Evolutionary conservation across 129 eudicot genomes (phyloP), one percentile per base, ranked within the genome.

Genomic region (Helianthus annuus): DNA sequence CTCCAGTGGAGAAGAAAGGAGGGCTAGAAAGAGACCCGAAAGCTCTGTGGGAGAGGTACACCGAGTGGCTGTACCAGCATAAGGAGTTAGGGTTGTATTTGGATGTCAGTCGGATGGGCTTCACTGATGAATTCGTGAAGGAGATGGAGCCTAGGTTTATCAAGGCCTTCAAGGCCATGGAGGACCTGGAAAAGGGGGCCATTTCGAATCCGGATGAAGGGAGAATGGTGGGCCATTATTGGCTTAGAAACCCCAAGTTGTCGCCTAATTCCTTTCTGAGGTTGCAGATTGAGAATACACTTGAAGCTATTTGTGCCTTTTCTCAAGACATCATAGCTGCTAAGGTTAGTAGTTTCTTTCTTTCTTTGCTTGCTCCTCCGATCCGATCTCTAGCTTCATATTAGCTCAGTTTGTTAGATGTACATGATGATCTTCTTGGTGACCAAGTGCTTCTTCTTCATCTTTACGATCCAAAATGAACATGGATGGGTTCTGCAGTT

Each of bases 181-280:
- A 59, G 71, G 89, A 89, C 59, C 84, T 93, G 16, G 98, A 93
- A 36, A 90, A 87, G 51, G 98, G 98, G 1, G 80, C 98, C 0
- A 93, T 93, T 59, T 94, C 98, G 6, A 93, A 93, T 73, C 98
- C 98, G 0, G 98, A 93, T 79, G 98, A 93, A 73, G 93, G 97
- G 53, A 80, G 98, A 57, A 93, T 93, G 98, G 98, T 92, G 48
- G 97, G 45, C 7, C 45, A 39, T 39, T 39, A 39, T 39, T 39
- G 45, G 45, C 45, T 39, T 39, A 39, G 45, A 7, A 5, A 4
- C 8, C 45, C 45, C 2, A 39, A 39, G 7, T 7, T 39, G 7
- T 39, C 45, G 9, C 45, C 45, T 39, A 39, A 39, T 39, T 39
- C 45, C 7, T 39, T 39, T 7, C 69, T 92, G 76, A 85, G 82